Evolutionary conservation across 805 yeast species (phyloP).

Genomic region (Cyberlindnera bimundalis): DNA sequence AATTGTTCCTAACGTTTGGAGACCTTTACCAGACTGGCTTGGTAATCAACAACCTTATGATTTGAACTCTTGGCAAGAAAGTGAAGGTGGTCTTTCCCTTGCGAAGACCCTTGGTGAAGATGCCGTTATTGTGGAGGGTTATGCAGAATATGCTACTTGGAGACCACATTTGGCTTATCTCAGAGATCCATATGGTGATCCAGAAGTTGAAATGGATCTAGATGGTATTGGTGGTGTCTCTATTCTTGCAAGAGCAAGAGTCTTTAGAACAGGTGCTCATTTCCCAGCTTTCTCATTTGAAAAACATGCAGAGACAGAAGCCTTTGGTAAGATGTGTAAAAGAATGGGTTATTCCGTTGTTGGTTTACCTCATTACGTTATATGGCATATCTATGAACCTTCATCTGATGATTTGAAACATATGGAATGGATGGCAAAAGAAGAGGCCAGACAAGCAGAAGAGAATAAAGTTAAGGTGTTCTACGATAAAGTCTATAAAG

Average conservation of each 20-base stretch:
- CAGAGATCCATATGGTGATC: conserved; percentile 93
- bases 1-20: conserved; percentile 93
- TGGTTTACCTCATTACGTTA: conserved; percentile 92
- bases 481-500: conserved; percentile 69
- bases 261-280: conserved; percentile 87
- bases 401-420: conserved; percentile 85
- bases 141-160: conserved; percentile 97
- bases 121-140: conserved; percentile 96
- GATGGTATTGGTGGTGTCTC: conserved; percentile 99
- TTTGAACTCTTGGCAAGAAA: conserved; percentile 81
- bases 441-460: conserved; percentile 63
- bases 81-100: conserved; percentile 73
- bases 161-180: conserved; percentile 94
- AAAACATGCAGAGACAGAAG: conserved; percentile 97
- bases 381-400: conserved; percentile 97
- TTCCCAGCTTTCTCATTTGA: conserved; percentile 96
- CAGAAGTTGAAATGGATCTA: conserved; percentile 86
- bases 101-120: conserved; percentile 84
- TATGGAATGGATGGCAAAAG: conserved; percentile 90
- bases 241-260: conserved; percentile 81
- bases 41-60: conserved; percentile 86
- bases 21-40: conserved; percentile 84
- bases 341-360: conserved; percentile 85
- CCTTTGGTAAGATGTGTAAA: conserved; percentile 87
- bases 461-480: conserved; percentile 61